phyloP scores from a whole-genome alignment of 2,329 filamentous ascomycete genomes.

The Paecilomyces sp. region DNA sequence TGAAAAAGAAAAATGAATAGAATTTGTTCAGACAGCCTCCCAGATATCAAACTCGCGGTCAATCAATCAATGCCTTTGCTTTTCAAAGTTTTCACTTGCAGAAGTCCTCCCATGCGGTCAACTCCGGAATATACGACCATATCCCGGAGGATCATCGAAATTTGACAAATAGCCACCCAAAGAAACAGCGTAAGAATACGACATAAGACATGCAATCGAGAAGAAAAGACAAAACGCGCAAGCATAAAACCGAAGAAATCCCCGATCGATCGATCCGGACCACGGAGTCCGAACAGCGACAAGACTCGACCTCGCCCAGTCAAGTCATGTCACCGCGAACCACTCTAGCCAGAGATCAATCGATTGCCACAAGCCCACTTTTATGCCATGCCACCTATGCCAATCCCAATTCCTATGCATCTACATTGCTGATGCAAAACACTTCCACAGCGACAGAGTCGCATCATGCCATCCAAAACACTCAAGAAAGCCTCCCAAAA shows the following conservation, averaged over 20 bases:
- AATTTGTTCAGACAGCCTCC: conserved; percentile 31
- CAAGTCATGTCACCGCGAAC: not conserved
- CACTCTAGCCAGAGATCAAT: not conserved
- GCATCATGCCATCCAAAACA: conserved; percentile 8
- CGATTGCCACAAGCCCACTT: conserved; percentile 5
- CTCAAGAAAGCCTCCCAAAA: conserved; percentile 7
- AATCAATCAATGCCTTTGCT: not conserved
- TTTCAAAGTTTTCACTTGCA: not conserved
- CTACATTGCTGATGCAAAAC: conserved; percentile 5
- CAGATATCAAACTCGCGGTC: conserved; percentile 17
- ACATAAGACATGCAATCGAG: conserved; percentile 5
- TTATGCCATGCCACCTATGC: conserved; percentile 9
- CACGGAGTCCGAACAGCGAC: conserved; percentile 1
- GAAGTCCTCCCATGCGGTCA: not conserved
- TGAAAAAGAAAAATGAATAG: conserved; percentile 3
- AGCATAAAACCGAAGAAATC: not conserved
- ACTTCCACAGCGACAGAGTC: conserved; percentile 5
- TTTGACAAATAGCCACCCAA: conserved; percentile 17
- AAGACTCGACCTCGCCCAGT: not conserved
- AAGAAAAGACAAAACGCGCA: conserved; percentile 5
- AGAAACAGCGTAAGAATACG: conserved; percentile 6
- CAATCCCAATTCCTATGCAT: conserved; percentile 8
- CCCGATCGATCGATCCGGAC: not conserved
- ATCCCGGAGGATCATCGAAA: conserved; percentile 2
- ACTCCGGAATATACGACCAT: not conserved